phyloP scores from a whole-genome alignment of 176 grass and related monocot species.

The Canna indica region DNA sequence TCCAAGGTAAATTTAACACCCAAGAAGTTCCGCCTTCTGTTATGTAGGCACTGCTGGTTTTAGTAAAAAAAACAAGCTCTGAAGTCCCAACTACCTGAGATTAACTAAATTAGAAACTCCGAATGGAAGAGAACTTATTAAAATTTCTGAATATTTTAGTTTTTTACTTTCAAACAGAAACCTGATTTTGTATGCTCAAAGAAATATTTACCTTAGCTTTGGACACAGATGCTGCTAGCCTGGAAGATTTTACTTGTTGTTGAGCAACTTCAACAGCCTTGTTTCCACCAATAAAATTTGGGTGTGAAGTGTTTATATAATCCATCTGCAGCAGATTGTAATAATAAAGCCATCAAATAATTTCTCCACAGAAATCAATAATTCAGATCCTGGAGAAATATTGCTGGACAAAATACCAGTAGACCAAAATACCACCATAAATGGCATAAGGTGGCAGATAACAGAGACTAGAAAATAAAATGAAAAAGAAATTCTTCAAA shows the following conservation, averaged over 20 bases:
- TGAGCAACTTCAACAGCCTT: constrained; percentile 89
- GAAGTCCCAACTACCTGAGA: too few species aligned
- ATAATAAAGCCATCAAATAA: background rate
- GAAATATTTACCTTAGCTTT: constrained; percentile 55
- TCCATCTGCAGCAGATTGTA: constrained; percentile 47
- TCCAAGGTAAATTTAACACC: background rate
- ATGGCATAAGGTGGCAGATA: too few species aligned
- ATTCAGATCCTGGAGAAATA: background rate
- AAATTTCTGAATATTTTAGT: background rate
- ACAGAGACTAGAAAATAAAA: too few species aligned
- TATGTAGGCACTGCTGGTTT: background rate
- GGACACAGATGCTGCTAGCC: constrained; percentile 28
- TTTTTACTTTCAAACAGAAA: constrained; percentile 11
- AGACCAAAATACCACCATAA: background rate
- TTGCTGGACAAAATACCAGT: background rate
- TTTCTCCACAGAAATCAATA: background rate
- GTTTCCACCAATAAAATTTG: constrained; percentile 89
- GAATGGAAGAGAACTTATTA: background rate
- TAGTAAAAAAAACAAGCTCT: background rate
- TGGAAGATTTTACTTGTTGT: constrained; percentile 71
- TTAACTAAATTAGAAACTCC: background rate
- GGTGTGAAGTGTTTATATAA: constrained; percentile 98
- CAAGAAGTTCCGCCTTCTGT: background rate
- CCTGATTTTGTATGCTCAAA: background rate
- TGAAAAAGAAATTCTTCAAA: too few species aligned